phyloP scores from a whole-genome alignment of 129 eudicot genomes.

The Mikania micrantha region DNA sequence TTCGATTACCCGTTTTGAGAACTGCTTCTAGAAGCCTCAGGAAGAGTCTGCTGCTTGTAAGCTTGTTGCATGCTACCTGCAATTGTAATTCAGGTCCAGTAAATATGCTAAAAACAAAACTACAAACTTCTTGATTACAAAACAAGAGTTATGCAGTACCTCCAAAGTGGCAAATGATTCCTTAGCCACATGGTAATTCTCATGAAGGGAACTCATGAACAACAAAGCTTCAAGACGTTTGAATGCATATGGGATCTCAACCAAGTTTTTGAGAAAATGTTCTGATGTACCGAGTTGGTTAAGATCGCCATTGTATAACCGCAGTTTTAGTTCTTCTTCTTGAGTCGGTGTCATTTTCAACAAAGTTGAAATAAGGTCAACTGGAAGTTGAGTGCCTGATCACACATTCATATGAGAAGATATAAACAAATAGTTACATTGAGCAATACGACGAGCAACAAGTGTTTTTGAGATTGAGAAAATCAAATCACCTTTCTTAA shows the following conservation, averaged over 20 bases:
- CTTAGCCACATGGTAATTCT: conserved; percentile 47
- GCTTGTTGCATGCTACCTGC: conserved; percentile 77
- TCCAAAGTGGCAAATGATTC: conserved; percentile 59
- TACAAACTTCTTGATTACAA: background rate
- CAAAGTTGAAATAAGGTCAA: conserved; percentile 67
- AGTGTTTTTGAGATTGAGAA: no score
- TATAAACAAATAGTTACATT: background rate
- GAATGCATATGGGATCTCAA: conserved; percentile 75
- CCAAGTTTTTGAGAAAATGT: conserved; percentile 65
- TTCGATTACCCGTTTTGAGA: conserved; percentile 90
- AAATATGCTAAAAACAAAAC: conserved; percentile 6
- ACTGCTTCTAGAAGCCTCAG: conserved; percentile 90
- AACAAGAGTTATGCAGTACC: conserved; percentile 28
- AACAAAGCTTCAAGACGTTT: conserved; percentile 72
- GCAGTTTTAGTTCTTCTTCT: conserved; percentile 76
- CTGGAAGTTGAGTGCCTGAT: conserved; percentile 75
- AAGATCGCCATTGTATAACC: conserved; percentile 54
- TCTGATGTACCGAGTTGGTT: conserved; percentile 76
- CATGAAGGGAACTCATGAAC: conserved; percentile 60
- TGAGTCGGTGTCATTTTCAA: conserved; percentile 82
- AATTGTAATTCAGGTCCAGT: conserved; percentile 12
- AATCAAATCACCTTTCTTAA: conserved; percentile 53
- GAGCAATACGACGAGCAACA: background rate
- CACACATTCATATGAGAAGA: background rate
- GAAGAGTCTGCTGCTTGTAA: conserved; percentile 75